Base-by-base conservation (phyloP, 2,329 filamentous ascomycete genomes). In the Penicillium fuscoglaucum region DNA sequence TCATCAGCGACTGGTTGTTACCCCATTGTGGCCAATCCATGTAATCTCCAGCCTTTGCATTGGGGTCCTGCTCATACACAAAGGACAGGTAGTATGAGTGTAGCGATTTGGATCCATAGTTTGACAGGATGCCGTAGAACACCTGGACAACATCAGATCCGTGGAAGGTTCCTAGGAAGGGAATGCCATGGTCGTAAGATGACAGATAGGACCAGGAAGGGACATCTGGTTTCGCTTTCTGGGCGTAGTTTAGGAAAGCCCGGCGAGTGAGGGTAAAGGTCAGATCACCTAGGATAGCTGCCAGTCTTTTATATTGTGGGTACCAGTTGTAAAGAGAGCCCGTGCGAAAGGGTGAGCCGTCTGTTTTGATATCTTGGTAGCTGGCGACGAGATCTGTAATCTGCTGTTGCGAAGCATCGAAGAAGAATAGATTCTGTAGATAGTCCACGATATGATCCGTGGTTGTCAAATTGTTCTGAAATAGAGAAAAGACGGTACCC, bases 161-260 rank as follows among this genome's bases (percentile, higher is more conserved):
- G 71, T 95, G 91, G 74, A 91, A 89, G 0, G 90, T 93, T 19
- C 91, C 90, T 0, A 93, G 73, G 48, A 93, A 74, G 0, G 90
- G 87, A 0, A 86, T 88, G 10, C 87, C 87, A 69, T 87, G 85
- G 76, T 88, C 74, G 75, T 93, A 93, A 0, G 85, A 87, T 0
- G 87, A 77, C 1, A 95, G 82, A 74, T 92, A 95, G 0, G 87
- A 90, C 89, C 89, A 95, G 1, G 80, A 77, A 0, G 86, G 85
- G 0, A 91, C 84, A 33, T 74, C 65, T 0, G 87, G 86, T 61
- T 85, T 81, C 13, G 78, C 74, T 1, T 74, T 54, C 0, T 71
- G 68, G 1, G 84, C 72, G 0, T 68, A 58, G 13, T 80, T 69
- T 24, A 95, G 82, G 71, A 90, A 87, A 6, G 81, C 60, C 17